Evolutionary conservation across 352 stramenopile species (phyloP).

Genomic region (Globisporangium cystogenes): DNA sequence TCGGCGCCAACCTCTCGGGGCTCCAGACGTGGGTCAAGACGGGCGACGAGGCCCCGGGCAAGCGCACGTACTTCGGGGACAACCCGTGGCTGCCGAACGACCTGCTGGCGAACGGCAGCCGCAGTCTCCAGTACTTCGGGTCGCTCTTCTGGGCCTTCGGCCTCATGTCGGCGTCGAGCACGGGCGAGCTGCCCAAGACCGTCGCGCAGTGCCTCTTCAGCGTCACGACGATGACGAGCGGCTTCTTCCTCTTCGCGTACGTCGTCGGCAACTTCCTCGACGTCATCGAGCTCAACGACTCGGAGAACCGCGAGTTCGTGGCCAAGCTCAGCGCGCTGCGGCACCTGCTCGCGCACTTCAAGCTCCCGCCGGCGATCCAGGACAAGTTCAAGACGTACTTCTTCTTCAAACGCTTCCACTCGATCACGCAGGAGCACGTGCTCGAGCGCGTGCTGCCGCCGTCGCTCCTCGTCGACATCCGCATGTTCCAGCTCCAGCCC

Average conservation of each 20-base stretch:
- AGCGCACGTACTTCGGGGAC: conserved; percentile 18
- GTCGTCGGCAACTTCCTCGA: conserved; percentile 56
- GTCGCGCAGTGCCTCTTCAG: conserved; percentile 48
- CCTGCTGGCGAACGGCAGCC: conserved; percentile 13
- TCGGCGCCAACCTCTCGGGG: conserved; percentile 38
- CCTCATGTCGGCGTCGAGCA: conserved; percentile 47
- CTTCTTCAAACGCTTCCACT: conserved; percentile 66
- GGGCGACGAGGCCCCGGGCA: neutral
- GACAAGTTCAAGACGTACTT: conserved; percentile 62
- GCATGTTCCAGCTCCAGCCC: conserved; percentile 53
- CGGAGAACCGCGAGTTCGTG: conserved; percentile 52
- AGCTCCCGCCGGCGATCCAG: conserved; percentile 30
- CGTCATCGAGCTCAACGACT: conserved; percentile 49
- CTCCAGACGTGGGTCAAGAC: conserved; percentile 18
- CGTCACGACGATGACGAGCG: conserved; percentile 46
- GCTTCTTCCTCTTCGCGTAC: conserved; percentile 59
- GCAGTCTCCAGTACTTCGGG: conserved; percentile 37
- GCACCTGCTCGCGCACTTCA: conserved; percentile 45
- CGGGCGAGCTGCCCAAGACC: conserved; percentile 42
- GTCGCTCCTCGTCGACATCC: conserved; percentile 54
- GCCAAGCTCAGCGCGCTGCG: conserved; percentile 50
- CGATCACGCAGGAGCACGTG: conserved; percentile 58
- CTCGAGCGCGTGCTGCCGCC: conserved; percentile 47
- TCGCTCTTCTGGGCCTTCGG: conserved; percentile 55
- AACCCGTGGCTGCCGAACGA: conserved; percentile 24